Percentiles rank a stretch among this genome's conserved stretches.
These are phyloP conservation scores for Apiotrichum veenhuisii DNA, from an alignment of 1,284 basidiomycete genomes.

Conservation along the genomic window DNA sequence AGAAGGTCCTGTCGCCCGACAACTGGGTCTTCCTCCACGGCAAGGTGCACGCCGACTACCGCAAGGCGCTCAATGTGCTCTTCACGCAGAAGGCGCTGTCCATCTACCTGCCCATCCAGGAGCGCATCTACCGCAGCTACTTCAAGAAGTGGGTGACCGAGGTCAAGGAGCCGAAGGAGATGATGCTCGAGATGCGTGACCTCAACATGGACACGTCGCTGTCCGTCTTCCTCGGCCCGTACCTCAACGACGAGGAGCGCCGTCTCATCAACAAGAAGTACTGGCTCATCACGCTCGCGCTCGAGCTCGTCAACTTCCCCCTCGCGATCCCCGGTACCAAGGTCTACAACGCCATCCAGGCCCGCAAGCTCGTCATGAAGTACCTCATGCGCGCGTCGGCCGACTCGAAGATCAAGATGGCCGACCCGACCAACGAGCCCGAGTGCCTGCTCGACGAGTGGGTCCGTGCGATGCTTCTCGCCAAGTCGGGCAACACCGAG, in stretches of 20 bases:
- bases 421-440: slow-evolving; percentile 67
- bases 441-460: slow-evolving; percentile 91
- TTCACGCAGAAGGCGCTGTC: slow-evolving; percentile 94
- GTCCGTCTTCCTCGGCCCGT: slow-evolving; percentile 86
- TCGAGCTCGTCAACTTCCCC: slow-evolving; percentile 99
- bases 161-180: slow-evolving; percentile 54
- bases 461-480: slow-evolving; percentile 68
- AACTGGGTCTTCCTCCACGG: slow-evolving; percentile 99
- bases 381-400: slow-evolving; percentile 78
- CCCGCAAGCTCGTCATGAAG: slow-evolving; percentile 81
- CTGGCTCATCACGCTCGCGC: slow-evolving; percentile 90
- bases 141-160: slow-evolving; percentile 67
- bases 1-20: slow-evolving; percentile 77
- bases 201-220: slow-evolving; percentile 98
- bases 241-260: slow-evolving; percentile 76
- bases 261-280: slow-evolving; percentile 86
- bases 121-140: slow-evolving; percentile 74
- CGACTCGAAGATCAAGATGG: slow-evolving; percentile 79
- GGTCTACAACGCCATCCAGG: slow-evolving; percentile 89
- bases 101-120: slow-evolving; percentile 84
- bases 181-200: slow-evolving; percentile 88
- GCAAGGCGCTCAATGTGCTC: slow-evolving; percentile 81
- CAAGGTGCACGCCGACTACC: slow-evolving; percentile 90
- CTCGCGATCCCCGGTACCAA: slow-evolving; percentile 94
- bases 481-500: slow-evolving; percentile 58